Evolutionary conservation across 345 rosid species (phyloP).

Genomic region (Pistacia integerrima): DNA sequence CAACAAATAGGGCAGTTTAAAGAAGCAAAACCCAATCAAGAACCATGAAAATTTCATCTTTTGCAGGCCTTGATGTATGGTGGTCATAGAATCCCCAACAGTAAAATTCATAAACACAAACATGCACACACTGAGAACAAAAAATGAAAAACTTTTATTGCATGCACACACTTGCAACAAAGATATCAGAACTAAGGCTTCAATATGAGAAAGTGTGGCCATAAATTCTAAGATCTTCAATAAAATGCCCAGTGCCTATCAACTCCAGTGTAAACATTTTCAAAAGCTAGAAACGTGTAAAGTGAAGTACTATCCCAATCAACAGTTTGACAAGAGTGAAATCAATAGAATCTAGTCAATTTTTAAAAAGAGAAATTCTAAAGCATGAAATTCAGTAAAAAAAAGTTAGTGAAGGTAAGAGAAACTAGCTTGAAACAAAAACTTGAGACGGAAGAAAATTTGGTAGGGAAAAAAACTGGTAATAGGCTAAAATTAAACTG

Average conservation of each 20-base stretch:
- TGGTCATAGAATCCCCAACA: constrained; percentile 36
- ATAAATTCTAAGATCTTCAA: neutral
- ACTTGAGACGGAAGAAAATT: neutral
- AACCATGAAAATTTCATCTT: constrained; percentile 28
- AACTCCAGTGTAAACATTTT: neutral
- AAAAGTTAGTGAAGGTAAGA: neutral
- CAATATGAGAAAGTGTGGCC: neutral
- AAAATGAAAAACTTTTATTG: neutral
- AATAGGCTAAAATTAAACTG: neutral
- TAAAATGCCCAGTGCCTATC: neutral
- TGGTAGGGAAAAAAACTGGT: neutral
- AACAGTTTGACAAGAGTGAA: neutral
- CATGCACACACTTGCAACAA: neutral
- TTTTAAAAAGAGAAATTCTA: neutral
- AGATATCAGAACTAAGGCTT: neutral
- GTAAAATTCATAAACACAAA: constrained; percentile 19
- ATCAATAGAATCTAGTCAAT: no score
- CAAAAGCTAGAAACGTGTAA: no score
- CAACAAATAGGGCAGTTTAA: neutral
- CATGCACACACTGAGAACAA: neutral
- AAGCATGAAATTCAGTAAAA: neutral
- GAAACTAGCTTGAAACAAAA: neutral
- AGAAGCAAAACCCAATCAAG: constrained; percentile 25
- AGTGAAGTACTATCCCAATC: neutral
- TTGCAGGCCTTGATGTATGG: constrained; percentile 22